Evolutionary conservation across 148 eudicot species (phyloP), one percentile per base, ranked within the genome.

Genomic region (Camellia japonica): DNA sequence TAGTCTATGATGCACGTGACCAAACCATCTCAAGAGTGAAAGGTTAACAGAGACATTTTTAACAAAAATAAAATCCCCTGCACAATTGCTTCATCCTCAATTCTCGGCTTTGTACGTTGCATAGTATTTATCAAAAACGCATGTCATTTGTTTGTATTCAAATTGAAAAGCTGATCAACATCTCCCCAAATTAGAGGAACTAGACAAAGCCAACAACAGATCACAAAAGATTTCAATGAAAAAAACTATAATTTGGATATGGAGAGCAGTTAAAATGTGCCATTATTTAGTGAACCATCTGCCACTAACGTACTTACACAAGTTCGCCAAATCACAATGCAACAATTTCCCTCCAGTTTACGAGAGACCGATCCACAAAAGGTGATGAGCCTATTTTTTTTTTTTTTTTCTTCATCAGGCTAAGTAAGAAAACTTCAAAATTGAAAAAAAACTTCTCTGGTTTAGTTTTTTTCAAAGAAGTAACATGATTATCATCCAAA

Each of bases 251-350:
- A 44, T 12, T 19, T 7, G 18, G n/a, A 9, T n/a, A n/a, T n/a
- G n/a, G n/a, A n/a, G 18, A 15, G 15, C 23, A 69, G 71, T 18
- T 70, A 51, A 75, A 69, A 78, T 85, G 83, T 85, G 0, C 55
- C 87, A 86, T 77, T 68, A 77, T 84, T 82, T 86, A 88, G 82
- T 84, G 86, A 87, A 87, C 85, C 88, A 60, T 73, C 73, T 23
- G 65, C 63, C 83, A 80, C 42, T 46, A 49, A 55, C 42, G 41
- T 43, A 18, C 67, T 51, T 60, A 76, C 16, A 56, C 64, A 82
- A 82, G 85, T 82, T 87, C 90, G 83, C 85, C 86, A 86, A 72
- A 83, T 78, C 79, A 85, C 74, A 52, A 77, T 83, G 80, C 80
- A 42, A 66, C 20, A 0, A 44, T 81, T 47, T 83, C 84, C 86